Percentiles rank a stretch among this genome's conserved stretches.
These are phyloP conservation scores for Malassezia slooffiae DNA, from an alignment of 1,284 basidiomycete species.

Conservation along the genomic window DNA sequence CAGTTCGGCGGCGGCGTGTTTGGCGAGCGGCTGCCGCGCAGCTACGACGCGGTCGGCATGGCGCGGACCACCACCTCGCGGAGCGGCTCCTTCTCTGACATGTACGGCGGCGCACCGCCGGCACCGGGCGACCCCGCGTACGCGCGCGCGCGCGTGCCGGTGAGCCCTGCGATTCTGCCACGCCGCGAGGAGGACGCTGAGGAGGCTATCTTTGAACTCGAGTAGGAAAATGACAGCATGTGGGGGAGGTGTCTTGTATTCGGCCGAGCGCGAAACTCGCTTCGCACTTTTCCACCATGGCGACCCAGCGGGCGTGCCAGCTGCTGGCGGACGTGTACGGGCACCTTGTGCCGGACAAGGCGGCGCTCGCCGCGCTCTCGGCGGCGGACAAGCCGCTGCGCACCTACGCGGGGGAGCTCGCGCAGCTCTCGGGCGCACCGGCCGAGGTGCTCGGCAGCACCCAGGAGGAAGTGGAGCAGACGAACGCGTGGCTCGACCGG, in stretches of 20 bases:
- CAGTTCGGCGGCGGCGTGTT: too few relatives aligned
- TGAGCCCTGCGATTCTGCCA: conserved; percentile 28
- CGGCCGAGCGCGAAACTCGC: conserved; percentile 1
- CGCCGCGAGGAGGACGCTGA: conserved; percentile 31
- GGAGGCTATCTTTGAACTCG: conserved; percentile 43
- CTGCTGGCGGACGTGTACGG: conserved; percentile 14
- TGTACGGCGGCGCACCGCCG: neutral
- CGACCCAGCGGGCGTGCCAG: conserved; percentile 10
- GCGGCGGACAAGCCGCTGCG: conserved; percentile 3
- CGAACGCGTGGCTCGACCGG: conserved; percentile 18
- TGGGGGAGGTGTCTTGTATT: neutral
- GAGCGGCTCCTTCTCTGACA: neutral
- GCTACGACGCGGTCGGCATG: neutral
- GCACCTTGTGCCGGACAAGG: conserved; percentile 8
- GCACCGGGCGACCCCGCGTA: neutral
- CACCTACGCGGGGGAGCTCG: conserved; percentile 9
- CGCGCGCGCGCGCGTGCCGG: conserved; percentile 13
- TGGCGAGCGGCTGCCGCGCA: too few relatives aligned
- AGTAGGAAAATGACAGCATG: conserved; percentile 14
- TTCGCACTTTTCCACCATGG: neutral
- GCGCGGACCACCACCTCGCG: too few relatives aligned
- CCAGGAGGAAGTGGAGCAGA: conserved; percentile 1
- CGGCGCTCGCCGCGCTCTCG: conserved; percentile 4
- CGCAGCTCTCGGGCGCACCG: conserved; percentile 6
- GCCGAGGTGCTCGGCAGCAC: conserved; percentile 9